These are phyloP conservation scores for Colletotrichum tanaceti DNA, from an alignment of 2,329 filamentous ascomycete genomes.

Conservation along the genomic window DNA sequence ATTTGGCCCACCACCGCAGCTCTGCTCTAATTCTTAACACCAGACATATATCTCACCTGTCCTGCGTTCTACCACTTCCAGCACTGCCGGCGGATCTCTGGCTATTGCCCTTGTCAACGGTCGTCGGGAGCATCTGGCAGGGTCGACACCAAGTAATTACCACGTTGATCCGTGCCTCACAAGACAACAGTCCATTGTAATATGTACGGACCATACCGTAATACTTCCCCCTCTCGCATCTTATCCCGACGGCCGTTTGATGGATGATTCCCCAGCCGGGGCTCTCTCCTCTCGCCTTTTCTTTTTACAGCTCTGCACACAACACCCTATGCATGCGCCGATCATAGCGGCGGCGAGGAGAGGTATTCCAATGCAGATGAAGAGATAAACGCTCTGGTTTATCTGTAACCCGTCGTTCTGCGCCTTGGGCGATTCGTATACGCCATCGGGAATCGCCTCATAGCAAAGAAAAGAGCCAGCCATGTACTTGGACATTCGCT, in stretches of 20 bases:
- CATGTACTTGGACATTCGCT: too few species aligned
- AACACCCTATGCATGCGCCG: conserved; percentile 30
- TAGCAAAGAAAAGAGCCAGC: too few species aligned
- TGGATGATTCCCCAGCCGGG: too few species aligned
- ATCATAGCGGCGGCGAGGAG: conserved; percentile 17
- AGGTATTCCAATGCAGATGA: conserved; percentile 27
- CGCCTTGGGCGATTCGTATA: too few species aligned
- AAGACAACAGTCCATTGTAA: too few species aligned
- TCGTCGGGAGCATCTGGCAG: neutral
- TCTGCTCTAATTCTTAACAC: conserved; percentile 11
- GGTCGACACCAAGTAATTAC: neutral
- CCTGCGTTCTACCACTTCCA: too few species aligned
- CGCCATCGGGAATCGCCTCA: too few species aligned
- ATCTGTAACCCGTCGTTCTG: too few species aligned
- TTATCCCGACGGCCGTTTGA: too few species aligned
- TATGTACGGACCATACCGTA: too few species aligned
- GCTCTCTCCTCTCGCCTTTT: conserved; percentile 22
- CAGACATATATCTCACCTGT: neutral
- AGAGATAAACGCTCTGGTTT: neutral
- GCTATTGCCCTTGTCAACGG: conserved; percentile 15
- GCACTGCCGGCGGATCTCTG: too few species aligned
- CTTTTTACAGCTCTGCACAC: conserved; percentile 22
- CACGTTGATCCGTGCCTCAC: conserved; percentile 14
- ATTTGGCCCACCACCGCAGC: conserved; percentile 10
- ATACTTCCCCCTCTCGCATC: too few species aligned